A percentile compares a stretch with the other conserved stretches of the same genome.
Evolutionary conservation across 2,329 filamentous ascomycete species (phyloP).

Genomic region (Exophiala viscosa): DNA sequence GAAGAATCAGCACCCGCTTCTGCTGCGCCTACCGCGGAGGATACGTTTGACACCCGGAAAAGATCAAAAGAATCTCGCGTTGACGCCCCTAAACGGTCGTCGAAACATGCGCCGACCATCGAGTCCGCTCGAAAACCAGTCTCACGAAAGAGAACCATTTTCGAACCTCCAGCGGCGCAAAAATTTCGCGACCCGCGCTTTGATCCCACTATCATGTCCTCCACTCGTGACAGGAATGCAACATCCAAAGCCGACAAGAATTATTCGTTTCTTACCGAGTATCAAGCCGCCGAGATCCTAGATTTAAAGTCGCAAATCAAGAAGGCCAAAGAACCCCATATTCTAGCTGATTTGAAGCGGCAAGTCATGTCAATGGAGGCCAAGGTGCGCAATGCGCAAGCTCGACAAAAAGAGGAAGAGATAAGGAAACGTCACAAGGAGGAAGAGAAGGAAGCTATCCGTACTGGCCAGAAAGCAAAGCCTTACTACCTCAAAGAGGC

Average conservation of each 20-base stretch:
- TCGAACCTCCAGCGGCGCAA: constrained; percentile 52
- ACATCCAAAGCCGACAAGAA: constrained; percentile 61
- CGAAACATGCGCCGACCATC: constrained; percentile 85
- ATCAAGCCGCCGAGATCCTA: constrained; percentile 77
- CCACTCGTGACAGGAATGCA: constrained; percentile 34
- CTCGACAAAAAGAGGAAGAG: constrained; percentile 65
- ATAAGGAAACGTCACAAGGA: constrained; percentile 72
- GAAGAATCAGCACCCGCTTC: constrained; percentile 20
- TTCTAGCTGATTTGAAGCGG: constrained; percentile 68
- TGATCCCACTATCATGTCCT: constrained; percentile 56
- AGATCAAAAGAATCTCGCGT: constrained; percentile 37
- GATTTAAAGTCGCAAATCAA: constrained; percentile 67
- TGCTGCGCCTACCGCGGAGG: constrained; percentile 27
- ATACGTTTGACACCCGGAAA: constrained; percentile 36
- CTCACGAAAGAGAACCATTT: constrained; percentile 70
- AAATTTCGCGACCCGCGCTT: constrained; percentile 86
- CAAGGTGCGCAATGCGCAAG: constrained; percentile 65
- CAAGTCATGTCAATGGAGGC: constrained; percentile 75
- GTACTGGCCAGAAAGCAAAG: constrained; percentile 71
- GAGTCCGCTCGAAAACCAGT: constrained; percentile 81
- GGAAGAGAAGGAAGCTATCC: constrained; percentile 78
- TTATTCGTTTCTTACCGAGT: constrained; percentile 85
- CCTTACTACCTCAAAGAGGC: constrained; percentile 91
- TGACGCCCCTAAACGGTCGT: constrained; percentile 48
- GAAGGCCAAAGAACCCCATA: constrained; percentile 60